Evolutionary conservation across 192 early-diverging fungal genomes (phyloP).

Genomic region (Linnemannia elongata): DNA sequence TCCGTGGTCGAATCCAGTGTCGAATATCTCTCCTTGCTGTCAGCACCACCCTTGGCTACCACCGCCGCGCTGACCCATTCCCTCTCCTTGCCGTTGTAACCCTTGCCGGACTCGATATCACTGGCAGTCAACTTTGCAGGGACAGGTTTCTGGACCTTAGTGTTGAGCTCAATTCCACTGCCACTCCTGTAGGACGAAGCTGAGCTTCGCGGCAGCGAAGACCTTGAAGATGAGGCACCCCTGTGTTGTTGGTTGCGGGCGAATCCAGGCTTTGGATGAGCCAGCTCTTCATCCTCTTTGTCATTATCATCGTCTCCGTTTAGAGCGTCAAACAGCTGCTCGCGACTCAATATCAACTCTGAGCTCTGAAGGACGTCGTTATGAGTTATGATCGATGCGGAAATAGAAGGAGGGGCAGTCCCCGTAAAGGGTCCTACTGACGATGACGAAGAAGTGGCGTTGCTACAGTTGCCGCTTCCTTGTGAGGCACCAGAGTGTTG

Average conservation of each 20-base stretch:
- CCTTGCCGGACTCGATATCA: not conserved
- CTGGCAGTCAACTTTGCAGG: not conserved
- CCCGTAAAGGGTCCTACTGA: not conserved
- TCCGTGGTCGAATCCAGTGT: conserved; percentile 1
- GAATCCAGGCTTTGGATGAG: conserved; percentile 21
- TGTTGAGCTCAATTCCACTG: conserved; percentile 35
- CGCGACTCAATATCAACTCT: conserved; percentile 21
- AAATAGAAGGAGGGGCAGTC: not conserved
- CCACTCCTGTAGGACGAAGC: conserved; percentile 3
- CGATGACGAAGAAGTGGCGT: not conserved
- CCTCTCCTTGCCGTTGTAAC: not conserved
- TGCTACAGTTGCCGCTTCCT: not conserved
- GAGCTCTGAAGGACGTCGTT: conserved; percentile 22
- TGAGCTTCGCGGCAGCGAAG: conserved; percentile 28
- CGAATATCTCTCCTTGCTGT: conserved; percentile 5
- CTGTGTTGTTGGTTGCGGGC: not conserved
- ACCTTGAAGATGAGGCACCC: conserved; percentile 14
- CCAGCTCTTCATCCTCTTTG: not conserved
- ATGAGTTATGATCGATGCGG: conserved; percentile 21
- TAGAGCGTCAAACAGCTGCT: conserved; percentile 35
- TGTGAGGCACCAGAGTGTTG: not conserved
- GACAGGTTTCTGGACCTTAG: conserved; percentile 10
- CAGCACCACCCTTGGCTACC: not conserved
- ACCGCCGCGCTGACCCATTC: conserved; percentile 22
- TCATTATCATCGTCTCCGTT: conserved; percentile 42